phyloP scores from a whole-genome alignment of 163 green algal species.

The Chlorella variabilis region DNA sequence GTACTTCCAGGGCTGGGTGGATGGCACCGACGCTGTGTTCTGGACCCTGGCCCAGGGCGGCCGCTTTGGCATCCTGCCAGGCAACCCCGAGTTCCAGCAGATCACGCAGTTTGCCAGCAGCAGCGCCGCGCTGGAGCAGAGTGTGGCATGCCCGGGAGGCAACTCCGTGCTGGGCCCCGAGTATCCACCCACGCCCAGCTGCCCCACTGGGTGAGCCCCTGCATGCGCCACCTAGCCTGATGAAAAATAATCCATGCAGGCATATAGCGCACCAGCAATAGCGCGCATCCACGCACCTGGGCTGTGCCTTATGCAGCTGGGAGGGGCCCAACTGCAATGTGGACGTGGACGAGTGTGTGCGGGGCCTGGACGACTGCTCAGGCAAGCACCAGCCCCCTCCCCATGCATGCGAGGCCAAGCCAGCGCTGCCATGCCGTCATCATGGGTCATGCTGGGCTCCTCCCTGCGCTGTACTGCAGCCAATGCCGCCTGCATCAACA shows the following conservation, averaged over 20 bases:
- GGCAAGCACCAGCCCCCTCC: neutral
- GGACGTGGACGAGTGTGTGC: conserved; percentile 72
- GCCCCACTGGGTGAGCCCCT: neutral
- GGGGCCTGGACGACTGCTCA: conserved; percentile 43
- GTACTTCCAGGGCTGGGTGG: neutral
- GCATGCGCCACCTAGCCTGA: neutral
- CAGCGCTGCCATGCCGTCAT: neutral
- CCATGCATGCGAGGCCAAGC: no score
- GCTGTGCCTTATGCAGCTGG: conserved; percentile 40
- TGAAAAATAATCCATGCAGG: neutral
- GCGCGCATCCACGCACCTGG: neutral
- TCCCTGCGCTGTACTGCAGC: conserved; percentile 18
- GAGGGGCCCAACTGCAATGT: conserved; percentile 61
- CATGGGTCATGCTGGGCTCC: conserved; percentile 35
- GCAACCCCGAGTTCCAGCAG: neutral
- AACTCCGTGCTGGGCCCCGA: neutral
- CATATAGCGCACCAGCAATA: no score
- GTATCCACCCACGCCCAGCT: neutral
- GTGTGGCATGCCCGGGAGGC: neutral
- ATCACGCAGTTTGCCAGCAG: neutral
- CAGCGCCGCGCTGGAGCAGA: neutral
- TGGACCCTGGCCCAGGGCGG: conserved; percentile 3
- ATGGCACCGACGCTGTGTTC: conserved; percentile 20
- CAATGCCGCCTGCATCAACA: conserved; percentile 64
- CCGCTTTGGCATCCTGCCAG: conserved; percentile 31